Evolutionary conservation across 148 eudicot genomes (phyloP), one percentile per base, ranked within the genome.

Genomic region (Limonium bicolor): DNA sequence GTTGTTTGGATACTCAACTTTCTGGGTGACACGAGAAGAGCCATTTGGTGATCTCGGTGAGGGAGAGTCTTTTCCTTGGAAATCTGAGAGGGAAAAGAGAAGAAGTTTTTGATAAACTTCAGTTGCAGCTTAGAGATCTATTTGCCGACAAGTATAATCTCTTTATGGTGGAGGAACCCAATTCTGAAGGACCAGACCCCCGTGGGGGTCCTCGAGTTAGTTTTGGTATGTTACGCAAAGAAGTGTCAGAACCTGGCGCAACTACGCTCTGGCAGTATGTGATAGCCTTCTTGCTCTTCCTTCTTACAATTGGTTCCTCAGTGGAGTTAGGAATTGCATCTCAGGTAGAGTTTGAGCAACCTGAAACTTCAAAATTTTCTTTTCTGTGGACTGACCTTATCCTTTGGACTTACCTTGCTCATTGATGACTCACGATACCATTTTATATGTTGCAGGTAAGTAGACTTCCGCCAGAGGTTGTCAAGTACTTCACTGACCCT

Each of bases 121-220:
- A 81, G 59, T 65, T 56, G 68, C 95, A 85, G 60, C 68, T 92
- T 27, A 49, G 54, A 45, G 88, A 81, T 53, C 72, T 85, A 37
- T 74, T 81, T 82, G 95, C 80, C 20, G 78, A 85, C 59, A 92
- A 78, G 46, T 92, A 92, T 62, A 92, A 92, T 56, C 65, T 92
- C 23, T 92, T 85, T 31, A 92, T 92, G 99, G 88, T 92, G 46
- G 99, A 85, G 74, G 99, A 92, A 53, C 94, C 99, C 15, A 81
- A 92, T 70, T 69, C 99, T 6, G 95, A 92, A 68, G 85, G 58
- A 33, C 80, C 71, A 36, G 99, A 92, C 40, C 99, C 99, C 17
- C 99, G 95, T 50, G 99, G 99, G 61, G 95, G 95, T 17, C 99
- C 99, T 17, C 87, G 99, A 24, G 93, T 92, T 58, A 92, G 99